Evolutionary conservation across 1,284 basidiomycete species (phyloP), one percentile per base, ranked within the genome.

Genomic region (Agroathelia rolfsii): DNA sequence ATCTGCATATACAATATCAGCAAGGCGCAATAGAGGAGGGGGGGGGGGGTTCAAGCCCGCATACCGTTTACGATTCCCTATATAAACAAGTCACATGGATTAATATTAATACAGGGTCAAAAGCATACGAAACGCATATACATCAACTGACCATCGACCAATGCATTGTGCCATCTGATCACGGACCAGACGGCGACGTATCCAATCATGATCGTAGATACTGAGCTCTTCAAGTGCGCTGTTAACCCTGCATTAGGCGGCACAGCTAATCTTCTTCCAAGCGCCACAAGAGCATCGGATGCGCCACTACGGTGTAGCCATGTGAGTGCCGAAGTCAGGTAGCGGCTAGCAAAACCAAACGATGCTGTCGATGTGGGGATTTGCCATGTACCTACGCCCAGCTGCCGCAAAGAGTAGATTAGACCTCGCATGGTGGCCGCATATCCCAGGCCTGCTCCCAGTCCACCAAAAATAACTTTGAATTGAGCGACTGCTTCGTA

Each of bases 131-230:
- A 28, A 12, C 24, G 18, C n/a, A 11, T 13, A 6, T 33, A 11
- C 25, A 12, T 3, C 10, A 25, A 50, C 59, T 42, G 30, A 62
- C 59, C 49, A 46, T 53, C 49, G 5, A 69, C 53, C 28, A 70
- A 52, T 9, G 52, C 35, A 25, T 56, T 57, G 43, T 73, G 68
- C 66, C 67, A 71, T 32, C 53, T 57, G 7, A 62, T 52, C 14
- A 72, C 41, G 13, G 60, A 33, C 44, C 55, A 52, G 3, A 55
- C 48, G 11, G 51, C 47, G 9, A 48, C 39, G 41, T 57, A 60
- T n/a, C 51, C 44, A 11, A 53, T 37, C 8, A 40, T 44, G 14
- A 50, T 27, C 8, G 45, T 38, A 0, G 43, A 47, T 10, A 52
- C 20, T 20, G 43, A 18, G 7, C 47, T 38, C 37, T 44, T 34